phyloP scores from a whole-genome alignment of 2,329 filamentous ascomycete genomes.

The Ceratocystis cacaofunesta region DNA sequence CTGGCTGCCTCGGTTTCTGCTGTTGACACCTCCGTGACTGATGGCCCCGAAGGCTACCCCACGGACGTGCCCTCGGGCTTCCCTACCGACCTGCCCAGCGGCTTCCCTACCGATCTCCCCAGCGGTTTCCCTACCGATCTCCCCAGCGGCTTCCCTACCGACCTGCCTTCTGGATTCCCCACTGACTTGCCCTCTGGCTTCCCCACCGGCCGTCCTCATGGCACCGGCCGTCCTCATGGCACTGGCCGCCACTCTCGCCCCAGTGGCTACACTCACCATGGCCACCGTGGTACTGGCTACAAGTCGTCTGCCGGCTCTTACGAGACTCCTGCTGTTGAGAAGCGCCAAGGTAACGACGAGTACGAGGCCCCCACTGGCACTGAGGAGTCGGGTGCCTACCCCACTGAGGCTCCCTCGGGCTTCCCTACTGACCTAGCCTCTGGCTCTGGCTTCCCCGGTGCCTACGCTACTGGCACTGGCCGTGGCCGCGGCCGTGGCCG shows the following conservation, averaged over 20 bases:
- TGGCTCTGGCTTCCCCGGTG: neutral
- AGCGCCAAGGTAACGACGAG: no score
- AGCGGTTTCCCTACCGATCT: neutral
- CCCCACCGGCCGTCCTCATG: neutral
- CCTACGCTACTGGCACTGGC: no score
- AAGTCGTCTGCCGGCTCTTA: no score
- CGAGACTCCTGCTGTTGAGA: no score
- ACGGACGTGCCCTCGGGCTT: neutral
- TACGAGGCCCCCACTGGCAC: neutral
- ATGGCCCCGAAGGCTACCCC: neutral
- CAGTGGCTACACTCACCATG: conserved; percentile 3
- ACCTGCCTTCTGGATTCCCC: neutral
- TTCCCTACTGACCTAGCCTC: neutral
- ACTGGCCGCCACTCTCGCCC: neutral
- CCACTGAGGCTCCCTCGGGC: neutral
- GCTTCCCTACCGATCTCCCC: neutral
- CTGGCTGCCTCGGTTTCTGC: conserved; percentile 11
- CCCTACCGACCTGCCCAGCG: conserved; percentile 6
- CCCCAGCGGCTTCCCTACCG: neutral
- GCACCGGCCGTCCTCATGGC: neutral
- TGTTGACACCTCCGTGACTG: neutral
- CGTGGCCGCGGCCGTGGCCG: no score
- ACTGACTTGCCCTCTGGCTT: neutral
- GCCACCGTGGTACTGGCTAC: no score
- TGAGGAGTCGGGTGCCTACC: neutral